These are phyloP conservation scores for Pyrrhoderma noxium DNA, from an alignment of 1,284 basidiomycete genomes.

Conservation along the genomic window DNA sequence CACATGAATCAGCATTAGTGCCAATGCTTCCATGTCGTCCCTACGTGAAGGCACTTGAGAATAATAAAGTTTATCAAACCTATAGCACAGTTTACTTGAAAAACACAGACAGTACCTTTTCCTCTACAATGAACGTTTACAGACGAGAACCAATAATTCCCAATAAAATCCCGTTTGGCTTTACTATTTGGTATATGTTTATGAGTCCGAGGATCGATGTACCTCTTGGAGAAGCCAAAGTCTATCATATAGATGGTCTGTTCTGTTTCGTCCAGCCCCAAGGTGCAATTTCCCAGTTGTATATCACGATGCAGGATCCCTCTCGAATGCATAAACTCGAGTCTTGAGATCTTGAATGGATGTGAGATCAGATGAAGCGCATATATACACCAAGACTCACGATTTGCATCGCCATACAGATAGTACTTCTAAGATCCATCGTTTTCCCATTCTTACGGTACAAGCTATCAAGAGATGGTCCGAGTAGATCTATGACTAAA, in stretches of 20 bases:
- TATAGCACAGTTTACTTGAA: background rate
- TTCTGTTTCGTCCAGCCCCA: conserved; percentile 52
- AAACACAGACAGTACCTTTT: conserved; percentile 40
- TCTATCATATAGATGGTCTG: conserved; percentile 71
- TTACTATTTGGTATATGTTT: conserved; percentile 64
- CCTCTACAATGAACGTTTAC: conserved; percentile 68
- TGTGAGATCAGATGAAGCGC: background rate
- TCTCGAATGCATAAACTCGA: conserved; percentile 64
- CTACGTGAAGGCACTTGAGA: conserved; percentile 71
- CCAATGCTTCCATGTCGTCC: conserved; percentile 68
- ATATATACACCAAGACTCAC: conserved; percentile 33
- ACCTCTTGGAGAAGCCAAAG: conserved; percentile 73
- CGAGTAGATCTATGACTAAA: conserved; percentile 59
- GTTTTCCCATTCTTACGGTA: conserved; percentile 46
- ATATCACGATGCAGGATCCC: conserved; percentile 71
- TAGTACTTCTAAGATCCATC: conserved; percentile 63
- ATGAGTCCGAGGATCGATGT: conserved; percentile 53
- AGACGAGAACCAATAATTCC: conserved; percentile 74
- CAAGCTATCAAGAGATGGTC: conserved; percentile 57
- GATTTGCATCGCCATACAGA: conserved; percentile 66
- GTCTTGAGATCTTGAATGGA: conserved; percentile 48
- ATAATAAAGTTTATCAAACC: conserved; percentile 13
- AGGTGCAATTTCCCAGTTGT: conserved; percentile 65
- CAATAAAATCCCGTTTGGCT: conserved; percentile 62
- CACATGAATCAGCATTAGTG: conserved; percentile 70